A percentile compares a stretch with the other conserved stretches of the same genome.
Evolutionary conservation across 1,284 basidiomycete species (phyloP).

Genomic region (Sanghuangporus weigelae): DNA sequence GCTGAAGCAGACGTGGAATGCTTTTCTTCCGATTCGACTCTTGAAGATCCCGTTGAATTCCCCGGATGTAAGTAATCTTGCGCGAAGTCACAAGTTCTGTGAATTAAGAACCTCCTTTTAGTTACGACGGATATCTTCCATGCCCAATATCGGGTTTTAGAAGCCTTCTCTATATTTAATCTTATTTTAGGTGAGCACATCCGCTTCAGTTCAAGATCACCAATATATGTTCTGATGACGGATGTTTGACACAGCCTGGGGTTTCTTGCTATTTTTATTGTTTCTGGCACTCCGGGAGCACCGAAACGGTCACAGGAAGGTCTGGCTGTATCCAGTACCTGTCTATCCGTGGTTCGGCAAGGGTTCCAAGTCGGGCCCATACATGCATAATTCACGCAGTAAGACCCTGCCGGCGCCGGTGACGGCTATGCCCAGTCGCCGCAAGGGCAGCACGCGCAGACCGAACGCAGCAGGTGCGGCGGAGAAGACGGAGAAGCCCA

Average conservation of each 20-base stretch:
- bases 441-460: constrained; percentile 12
- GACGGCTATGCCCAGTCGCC: constrained; percentile 11
- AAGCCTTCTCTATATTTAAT: constrained; percentile 73
- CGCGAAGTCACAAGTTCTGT: constrained; percentile 17
- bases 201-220: constrained; percentile 1
- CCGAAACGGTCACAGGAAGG: constrained; percentile 56
- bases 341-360: constrained; percentile 64
- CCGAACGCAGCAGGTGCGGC: not conserved
- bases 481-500: constrained; percentile 1
- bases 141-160: constrained; percentile 75
- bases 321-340: constrained; percentile 72
- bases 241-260: constrained; percentile 44
- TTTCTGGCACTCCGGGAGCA: constrained; percentile 62
- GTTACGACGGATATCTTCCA: constrained; percentile 70
- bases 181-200: constrained; percentile 53
- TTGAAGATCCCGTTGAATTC: constrained; percentile 47
- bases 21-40: constrained; percentile 49
- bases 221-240: constrained; percentile 1
- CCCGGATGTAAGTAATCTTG: constrained; percentile 48
- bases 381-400: constrained; percentile 24
- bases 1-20: constrained; percentile 77
- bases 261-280: constrained; percentile 55
- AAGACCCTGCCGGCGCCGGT: constrained; percentile 12
- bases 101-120: constrained; percentile 26
- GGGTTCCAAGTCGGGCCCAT: constrained; percentile 21